Conservation (phyloP, 1,139 yeast species). For the Kurtzmaniella quercitrusa region DNA sequence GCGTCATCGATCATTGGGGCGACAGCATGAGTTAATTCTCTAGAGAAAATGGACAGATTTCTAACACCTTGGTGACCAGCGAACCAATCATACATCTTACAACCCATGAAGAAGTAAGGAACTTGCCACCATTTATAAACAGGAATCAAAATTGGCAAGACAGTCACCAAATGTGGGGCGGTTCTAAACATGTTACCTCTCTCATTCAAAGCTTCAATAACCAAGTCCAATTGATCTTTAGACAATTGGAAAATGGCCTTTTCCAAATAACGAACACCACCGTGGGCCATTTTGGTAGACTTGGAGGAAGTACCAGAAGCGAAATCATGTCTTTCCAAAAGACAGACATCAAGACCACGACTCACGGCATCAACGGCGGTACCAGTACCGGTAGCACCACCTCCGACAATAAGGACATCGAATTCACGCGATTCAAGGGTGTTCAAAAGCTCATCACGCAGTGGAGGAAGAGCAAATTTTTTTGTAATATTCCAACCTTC, state of each 20-base stretch:
- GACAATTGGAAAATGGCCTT: constrained; percentile 91
- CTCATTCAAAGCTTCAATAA: constrained; percentile 90
- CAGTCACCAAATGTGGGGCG: constrained; percentile 87
- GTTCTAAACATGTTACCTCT: constrained; percentile 85
- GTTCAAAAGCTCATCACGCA: constrained; percentile 31
- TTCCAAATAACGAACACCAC: constrained; percentile 93
- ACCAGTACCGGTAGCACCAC: constrained; percentile 96
- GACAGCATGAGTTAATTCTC: constrained; percentile 62
- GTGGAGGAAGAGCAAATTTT: constrained; percentile 32
- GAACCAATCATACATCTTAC: constrained; percentile 87
- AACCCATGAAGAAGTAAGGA: constrained; percentile 91
- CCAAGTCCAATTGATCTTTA: constrained; percentile 87
- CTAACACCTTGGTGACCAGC: constrained; percentile 89
- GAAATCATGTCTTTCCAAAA: constrained; percentile 83
- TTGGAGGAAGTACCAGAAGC: constrained; percentile 92
- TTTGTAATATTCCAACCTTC: constrained; percentile 33
- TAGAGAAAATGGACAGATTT: constrained; percentile 69
- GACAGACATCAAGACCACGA: constrained; percentile 84
- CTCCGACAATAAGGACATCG: constrained; percentile 85
- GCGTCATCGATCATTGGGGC: constrained; percentile 87
- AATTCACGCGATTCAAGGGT: constrained; percentile 44
- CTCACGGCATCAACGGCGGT: constrained; percentile 90
- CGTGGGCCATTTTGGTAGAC: constrained; percentile 97
- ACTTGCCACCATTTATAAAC: constrained; percentile 95
- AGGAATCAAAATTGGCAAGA: constrained; percentile 92